Conservation (phyloP, 2,329 filamentous ascomycete genomes). For the Neonectria hederae region DNA sequence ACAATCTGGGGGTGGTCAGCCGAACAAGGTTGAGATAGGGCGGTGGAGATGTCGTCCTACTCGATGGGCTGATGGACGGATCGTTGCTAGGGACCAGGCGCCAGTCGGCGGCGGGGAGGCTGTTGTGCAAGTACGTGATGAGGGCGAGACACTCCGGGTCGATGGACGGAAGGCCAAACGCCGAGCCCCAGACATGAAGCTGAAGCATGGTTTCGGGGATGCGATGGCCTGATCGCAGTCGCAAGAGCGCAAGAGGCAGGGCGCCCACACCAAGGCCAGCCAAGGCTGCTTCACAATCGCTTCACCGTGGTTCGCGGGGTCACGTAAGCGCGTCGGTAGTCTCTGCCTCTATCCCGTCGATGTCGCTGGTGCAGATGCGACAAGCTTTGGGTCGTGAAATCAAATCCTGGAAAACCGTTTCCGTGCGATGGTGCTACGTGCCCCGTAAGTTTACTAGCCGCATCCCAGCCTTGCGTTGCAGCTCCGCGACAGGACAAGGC, state of each 20-base stretch:
- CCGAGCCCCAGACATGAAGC: conserved; percentile 90
- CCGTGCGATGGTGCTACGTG: conserved; percentile 17
- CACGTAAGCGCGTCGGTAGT: not conserved
- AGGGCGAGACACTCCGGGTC: conserved; percentile 90
- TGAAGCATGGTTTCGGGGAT: conserved; percentile 55
- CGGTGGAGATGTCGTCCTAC: conserved; percentile 58
- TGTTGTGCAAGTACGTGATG: conserved; percentile 77
- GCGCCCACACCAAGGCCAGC: not conserved
- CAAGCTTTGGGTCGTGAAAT: not conserved
- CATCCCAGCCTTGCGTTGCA: conserved; percentile 32
- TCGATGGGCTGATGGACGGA: conserved; percentile 73
- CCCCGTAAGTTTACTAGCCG: conserved; percentile 10
- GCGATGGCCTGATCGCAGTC: conserved; percentile 8
- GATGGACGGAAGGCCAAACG: conserved; percentile 88
- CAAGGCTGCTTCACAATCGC: not conserved
- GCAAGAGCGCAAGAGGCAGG: not conserved
- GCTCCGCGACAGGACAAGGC: conserved; percentile 2
- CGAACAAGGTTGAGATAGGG: conserved; percentile 29
- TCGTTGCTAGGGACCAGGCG: conserved; percentile 78
- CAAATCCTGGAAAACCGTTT: conserved; percentile 6
- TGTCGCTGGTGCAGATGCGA: not conserved
- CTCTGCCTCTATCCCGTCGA: not conserved
- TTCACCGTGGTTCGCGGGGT: not conserved
- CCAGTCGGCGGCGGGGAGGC: conserved; percentile 70
- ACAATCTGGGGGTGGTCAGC: conserved; percentile 53